Evolutionary conservation across 2,329 filamentous ascomycete species (phyloP).

Genomic region (Alternaria panax): DNA sequence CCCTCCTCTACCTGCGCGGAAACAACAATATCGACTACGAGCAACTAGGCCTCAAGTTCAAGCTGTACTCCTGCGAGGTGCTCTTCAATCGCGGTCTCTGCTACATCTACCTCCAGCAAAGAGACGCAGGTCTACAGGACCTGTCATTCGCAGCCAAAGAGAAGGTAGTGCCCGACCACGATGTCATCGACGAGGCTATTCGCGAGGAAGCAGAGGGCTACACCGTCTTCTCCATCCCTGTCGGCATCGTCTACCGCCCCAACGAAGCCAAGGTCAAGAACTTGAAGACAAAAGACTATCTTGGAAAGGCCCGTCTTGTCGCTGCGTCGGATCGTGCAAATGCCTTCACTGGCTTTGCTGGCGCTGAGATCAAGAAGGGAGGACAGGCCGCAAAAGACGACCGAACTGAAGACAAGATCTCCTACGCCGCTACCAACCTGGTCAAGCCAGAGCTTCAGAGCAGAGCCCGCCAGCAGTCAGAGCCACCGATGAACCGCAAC

Average conservation of each 20-base stretch:
- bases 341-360: conserved; percentile 82
- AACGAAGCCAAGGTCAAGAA: conserved; percentile 99
- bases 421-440: conserved; percentile 90
- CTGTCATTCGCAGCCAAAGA: conserved; percentile 90
- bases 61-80: conserved; percentile 95
- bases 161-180: conserved; percentile 94
- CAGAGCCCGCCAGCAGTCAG: conserved; percentile 79
- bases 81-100: conserved; percentile 96
- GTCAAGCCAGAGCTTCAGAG: conserved; percentile 85
- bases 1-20: conserved; percentile 88
- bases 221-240: conserved; percentile 97
- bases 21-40: conserved; percentile 99
- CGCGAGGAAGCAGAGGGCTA: conserved; percentile 95
- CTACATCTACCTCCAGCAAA: conserved; percentile 95
- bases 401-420: conserved; percentile 81
- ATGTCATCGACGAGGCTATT: conserved; percentile 98
- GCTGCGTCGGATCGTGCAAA: conserved; percentile 84
- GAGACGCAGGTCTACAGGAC: conserved; percentile 89
- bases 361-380: conserved; percentile 78
- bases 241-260: conserved; percentile 92
- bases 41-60: conserved; percentile 92
- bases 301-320: conserved; percentile 93
- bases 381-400: conserved; percentile 71
- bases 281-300: conserved; percentile 95
- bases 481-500: conserved; percentile 78